Percentiles rank a stretch among this genome's conserved stretches.
Conservation (phyloP, 2,329 filamentous ascomycete genomes). For the Alternaria incomplexa region DNA sequence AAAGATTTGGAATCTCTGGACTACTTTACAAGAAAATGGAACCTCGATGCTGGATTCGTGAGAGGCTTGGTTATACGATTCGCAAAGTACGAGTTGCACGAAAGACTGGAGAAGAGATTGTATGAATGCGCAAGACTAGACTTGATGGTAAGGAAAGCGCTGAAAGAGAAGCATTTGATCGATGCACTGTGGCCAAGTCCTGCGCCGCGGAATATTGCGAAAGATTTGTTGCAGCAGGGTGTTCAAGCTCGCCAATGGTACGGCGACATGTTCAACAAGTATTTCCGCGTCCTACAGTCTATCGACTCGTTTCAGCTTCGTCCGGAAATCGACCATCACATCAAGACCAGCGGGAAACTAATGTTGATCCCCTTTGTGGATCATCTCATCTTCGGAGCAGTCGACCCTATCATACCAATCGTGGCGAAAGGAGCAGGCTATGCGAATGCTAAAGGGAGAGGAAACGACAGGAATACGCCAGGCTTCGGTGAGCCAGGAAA, state of each 20-base stretch:
- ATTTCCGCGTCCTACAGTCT: slow-evolving; percentile 39
- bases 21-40: slow-evolving; percentile 39
- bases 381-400: slow-evolving; percentile 40
- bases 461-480: slow-evolving; percentile 14
- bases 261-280: slow-evolving; percentile 48
- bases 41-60: slow-evolving; percentile 41
- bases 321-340: slow-evolving; percentile 39
- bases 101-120: slow-evolving; percentile 46
- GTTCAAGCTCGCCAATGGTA: slow-evolving; percentile 45
- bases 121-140: slow-evolving; percentile 42
- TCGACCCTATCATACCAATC: slow-evolving; percentile 45
- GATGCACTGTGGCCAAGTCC: slow-evolving; percentile 45
- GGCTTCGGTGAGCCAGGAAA: slow-evolving; percentile 37
- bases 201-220: slow-evolving; percentile 31
- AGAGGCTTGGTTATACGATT: slow-evolving; percentile 42
- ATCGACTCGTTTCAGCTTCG: slow-evolving; percentile 40
- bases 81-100: slow-evolving; percentile 44
- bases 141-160: slow-evolving; percentile 45
- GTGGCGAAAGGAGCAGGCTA: slow-evolving; percentile 40
- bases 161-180: slow-evolving; percentile 48
- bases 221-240: slow-evolving; percentile 40
- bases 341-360: slow-evolving; percentile 40
- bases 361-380: slow-evolving; percentile 45
- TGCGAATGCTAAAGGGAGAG: slow-evolving; percentile 29
- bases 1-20: slow-evolving; percentile 45